phyloP scores from a whole-genome alignment of 345 rosid species.

The Eucalyptus sideroxylon region DNA sequence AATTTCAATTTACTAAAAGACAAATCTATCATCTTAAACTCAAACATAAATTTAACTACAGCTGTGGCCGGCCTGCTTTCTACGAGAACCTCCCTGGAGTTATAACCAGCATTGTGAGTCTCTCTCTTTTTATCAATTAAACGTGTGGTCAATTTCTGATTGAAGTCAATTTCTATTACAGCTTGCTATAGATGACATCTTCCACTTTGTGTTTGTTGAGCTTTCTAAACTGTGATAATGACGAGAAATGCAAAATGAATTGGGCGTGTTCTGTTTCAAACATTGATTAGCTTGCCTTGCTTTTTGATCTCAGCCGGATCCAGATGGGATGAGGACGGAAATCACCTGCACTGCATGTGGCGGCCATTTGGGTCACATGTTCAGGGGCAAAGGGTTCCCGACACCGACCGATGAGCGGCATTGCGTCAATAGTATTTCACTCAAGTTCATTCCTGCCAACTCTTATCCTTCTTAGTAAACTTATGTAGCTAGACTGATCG shows the following conservation, averaged over 20 bases:
- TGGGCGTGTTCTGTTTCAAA: background rate
- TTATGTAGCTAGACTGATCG: no score
- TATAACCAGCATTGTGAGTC: slow-evolving; percentile 48
- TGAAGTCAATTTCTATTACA: background rate
- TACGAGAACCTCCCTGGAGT: slow-evolving; percentile 83
- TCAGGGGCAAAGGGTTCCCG: no score
- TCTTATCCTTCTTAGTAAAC: no score
- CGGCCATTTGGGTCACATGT: no score
- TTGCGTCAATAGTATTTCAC: no score
- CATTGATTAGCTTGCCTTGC: background rate
- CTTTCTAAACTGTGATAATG: background rate
- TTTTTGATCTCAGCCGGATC: background rate
- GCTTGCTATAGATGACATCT: background rate
- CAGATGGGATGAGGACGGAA: no score
- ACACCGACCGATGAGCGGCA: no score
- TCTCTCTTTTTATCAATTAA: background rate
- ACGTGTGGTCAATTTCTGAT: background rate
- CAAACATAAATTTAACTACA: slow-evolving; percentile 68
- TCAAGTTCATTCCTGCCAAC: no score
- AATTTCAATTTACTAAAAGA: no score
- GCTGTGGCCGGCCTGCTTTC: slow-evolving; percentile 97
- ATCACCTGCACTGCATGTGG: no score
- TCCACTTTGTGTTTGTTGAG: background rate
- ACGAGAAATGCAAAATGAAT: background rate
- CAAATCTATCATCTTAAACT: no score